phyloP scores from a whole-genome alignment of 495 filamentous ascomycete genomes.

The Corynascus novoguineensis region DNA sequence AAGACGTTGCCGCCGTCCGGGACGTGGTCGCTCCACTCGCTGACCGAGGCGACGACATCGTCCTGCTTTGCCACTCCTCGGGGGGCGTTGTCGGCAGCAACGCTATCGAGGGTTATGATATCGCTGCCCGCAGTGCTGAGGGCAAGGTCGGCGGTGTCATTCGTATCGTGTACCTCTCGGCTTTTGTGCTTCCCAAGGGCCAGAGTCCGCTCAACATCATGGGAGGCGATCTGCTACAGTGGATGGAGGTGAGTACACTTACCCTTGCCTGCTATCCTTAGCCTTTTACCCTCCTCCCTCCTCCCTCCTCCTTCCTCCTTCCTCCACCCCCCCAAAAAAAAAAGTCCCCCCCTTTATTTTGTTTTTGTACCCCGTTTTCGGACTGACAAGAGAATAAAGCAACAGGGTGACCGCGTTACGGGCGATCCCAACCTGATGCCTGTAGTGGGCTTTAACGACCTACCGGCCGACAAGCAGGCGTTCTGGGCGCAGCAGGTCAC shows the following conservation, averaged over 20 bases:
- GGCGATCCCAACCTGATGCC: conserved; percentile 7
- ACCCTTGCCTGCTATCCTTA: not conserved
- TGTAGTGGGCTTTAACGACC: conserved; percentile 11
- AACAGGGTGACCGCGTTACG: conserved; percentile 5
- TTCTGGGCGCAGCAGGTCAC: conserved; percentile 4
- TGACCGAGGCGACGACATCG: conserved; percentile 5
- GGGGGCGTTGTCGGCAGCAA: conserved; percentile 10
- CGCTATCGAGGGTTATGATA: conserved; percentile 4
- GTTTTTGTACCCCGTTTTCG: not conserved
- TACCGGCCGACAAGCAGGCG: conserved; percentile 1
- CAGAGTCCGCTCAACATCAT: conserved; percentile 2
- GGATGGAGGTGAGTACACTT: conserved; percentile 10
- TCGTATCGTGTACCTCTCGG: conserved; percentile 6
- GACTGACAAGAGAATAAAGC: not conserved
- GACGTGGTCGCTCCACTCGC: not conserved
- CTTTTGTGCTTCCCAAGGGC: conserved; percentile 6
- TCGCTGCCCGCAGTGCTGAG: not conserved
- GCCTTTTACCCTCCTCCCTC: not conserved
- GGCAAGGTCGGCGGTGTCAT: conserved; percentile 6
- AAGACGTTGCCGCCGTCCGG: conserved; percentile 8
- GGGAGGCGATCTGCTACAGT: conserved; percentile 1
- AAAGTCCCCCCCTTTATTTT: not conserved
- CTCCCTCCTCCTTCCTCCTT: no score
- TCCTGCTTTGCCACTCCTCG: conserved; percentile 8
- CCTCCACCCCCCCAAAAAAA: no score